A percentile compares a stretch with the other conserved stretches of the same genome.
These are phyloP conservation scores for Aspergillus chevalieri DNA, from an alignment of 2,329 filamentous ascomycete species.

Conservation along the genomic window DNA sequence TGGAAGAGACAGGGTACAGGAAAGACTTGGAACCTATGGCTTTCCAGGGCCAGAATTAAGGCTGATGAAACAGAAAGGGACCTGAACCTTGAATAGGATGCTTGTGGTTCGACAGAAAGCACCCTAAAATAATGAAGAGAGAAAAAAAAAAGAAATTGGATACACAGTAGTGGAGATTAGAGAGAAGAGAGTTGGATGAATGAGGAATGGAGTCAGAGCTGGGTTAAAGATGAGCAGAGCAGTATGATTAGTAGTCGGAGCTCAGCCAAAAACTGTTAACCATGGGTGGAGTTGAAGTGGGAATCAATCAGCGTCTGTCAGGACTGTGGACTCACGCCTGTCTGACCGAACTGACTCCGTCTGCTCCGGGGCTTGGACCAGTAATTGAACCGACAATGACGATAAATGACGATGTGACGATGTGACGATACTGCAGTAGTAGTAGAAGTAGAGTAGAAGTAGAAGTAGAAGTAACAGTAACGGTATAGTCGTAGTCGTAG, in stretches of 20 bases:
- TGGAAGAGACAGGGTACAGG: conserved; percentile 12
- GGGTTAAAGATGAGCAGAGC: conserved; percentile 18
- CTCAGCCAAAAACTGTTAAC: conserved; percentile 9
- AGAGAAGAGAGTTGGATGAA: conserved; percentile 3
- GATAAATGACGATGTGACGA: too few relatives aligned
- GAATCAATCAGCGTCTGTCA: conserved; percentile 8
- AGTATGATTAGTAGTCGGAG: conserved; percentile 16
- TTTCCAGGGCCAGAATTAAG: conserved; percentile 15
- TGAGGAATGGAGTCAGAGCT: conserved; percentile 5
- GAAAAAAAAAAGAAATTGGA: neutral
- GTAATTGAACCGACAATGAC: too few relatives aligned
- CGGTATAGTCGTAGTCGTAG: too few relatives aligned
- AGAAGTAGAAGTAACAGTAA: too few relatives aligned
- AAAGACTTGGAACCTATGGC: conserved; percentile 16
- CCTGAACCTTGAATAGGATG: conserved; percentile 15
- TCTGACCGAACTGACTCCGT: neutral
- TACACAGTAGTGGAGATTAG: conserved; percentile 7
- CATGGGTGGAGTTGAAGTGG: conserved; percentile 18
- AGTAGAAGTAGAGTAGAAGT: too few relatives aligned
- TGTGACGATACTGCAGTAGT: too few relatives aligned
- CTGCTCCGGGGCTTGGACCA: neutral
- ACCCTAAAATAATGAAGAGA: neutral
- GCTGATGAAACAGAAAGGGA: conserved; percentile 10
- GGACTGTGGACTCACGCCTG: neutral
- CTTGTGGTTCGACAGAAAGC: conserved; percentile 15